Evolutionary conservation across 2,329 filamentous ascomycete genomes (phyloP).

Genomic region (Amauroascus verrucosus): DNA sequence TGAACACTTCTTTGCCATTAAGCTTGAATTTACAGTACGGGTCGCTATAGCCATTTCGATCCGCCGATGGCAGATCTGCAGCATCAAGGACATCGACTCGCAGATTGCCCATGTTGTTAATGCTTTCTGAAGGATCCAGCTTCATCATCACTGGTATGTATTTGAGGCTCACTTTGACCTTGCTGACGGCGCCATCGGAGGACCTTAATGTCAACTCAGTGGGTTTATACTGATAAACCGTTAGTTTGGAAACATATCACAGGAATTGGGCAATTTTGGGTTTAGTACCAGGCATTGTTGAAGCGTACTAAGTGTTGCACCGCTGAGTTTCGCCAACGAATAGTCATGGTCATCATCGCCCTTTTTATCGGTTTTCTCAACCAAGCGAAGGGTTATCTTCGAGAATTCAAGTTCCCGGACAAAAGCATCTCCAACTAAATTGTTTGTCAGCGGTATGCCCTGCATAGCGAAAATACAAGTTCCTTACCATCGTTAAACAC

Average conservation of each 20-base stretch:
- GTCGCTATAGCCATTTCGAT: constrained; percentile 93
- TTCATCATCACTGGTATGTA: constrained; percentile 92
- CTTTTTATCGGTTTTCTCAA: constrained; percentile 66
- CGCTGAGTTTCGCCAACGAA: constrained; percentile 69
- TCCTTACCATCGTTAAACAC: constrained; percentile 68
- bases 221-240: constrained; percentile 62
- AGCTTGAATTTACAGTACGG: constrained; percentile 92
- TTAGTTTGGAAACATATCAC: background rate
- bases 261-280: background rate
- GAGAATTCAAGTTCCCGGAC: constrained; percentile 97
- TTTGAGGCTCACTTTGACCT: constrained; percentile 82
- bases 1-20: constrained; percentile 81
- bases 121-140: constrained; percentile 87
- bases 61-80: constrained; percentile 76
- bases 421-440: constrained; percentile 71
- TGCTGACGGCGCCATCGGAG: constrained; percentile 63
- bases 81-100: constrained; percentile 89
- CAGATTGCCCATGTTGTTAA: constrained; percentile 96
- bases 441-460: constrained; percentile 17
- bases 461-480: background rate
- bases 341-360: constrained; percentile 56
- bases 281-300: constrained; percentile 69
- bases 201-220: constrained; percentile 71
- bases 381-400: constrained; percentile 74
- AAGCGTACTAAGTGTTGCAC: constrained; percentile 75